Percentiles rank a stretch among this genome's conserved stretches.
These are phyloP conservation scores for Deinandra increscens DNA, from an alignment of 129 eudicot species.

Conservation along the genomic window DNA sequence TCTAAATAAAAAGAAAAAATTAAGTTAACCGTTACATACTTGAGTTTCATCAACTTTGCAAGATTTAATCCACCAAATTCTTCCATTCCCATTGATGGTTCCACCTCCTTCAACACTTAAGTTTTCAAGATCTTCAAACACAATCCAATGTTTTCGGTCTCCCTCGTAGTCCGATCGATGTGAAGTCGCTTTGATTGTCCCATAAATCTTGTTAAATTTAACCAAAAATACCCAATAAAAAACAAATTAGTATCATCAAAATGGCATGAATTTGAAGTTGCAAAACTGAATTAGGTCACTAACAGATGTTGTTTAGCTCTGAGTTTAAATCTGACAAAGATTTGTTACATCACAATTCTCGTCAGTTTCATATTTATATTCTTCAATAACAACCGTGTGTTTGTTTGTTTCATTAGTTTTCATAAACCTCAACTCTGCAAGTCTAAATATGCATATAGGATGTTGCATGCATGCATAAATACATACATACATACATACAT, in stretches of 20 bases:
- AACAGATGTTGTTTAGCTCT: constrained; percentile 15
- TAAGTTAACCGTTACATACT: constrained; percentile 36
- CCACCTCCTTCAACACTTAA: constrained; percentile 75
- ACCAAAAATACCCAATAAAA: neutral
- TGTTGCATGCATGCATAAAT: neutral
- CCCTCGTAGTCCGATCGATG: constrained; percentile 34
- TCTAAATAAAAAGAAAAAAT: neutral
- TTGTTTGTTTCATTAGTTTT: constrained; percentile 22
- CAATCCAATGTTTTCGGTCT: constrained; percentile 55
- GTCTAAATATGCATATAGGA: constrained; percentile 24
- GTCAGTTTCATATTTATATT: constrained; percentile 23
- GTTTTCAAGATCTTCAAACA: constrained; percentile 47
- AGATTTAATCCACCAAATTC: constrained; percentile 81
- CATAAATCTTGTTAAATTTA: constrained; percentile 48
- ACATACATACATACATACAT: neutral
- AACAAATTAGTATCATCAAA: constrained; percentile 7
- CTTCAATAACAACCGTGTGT: constrained; percentile 23
- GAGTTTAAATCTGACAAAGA: constrained; percentile 20
- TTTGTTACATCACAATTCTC: constrained; percentile 21
- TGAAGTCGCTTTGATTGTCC: constrained; percentile 67
- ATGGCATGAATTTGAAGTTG: constrained; percentile 20
- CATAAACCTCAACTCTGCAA: neutral
- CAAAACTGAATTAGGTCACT: constrained; percentile 32
- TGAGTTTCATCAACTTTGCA: constrained; percentile 66
- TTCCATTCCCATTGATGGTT: constrained; percentile 78